Base-by-base conservation (phyloP, 2,329 filamentous ascomycete species). In the Penicillium griseofulvum region DNA sequence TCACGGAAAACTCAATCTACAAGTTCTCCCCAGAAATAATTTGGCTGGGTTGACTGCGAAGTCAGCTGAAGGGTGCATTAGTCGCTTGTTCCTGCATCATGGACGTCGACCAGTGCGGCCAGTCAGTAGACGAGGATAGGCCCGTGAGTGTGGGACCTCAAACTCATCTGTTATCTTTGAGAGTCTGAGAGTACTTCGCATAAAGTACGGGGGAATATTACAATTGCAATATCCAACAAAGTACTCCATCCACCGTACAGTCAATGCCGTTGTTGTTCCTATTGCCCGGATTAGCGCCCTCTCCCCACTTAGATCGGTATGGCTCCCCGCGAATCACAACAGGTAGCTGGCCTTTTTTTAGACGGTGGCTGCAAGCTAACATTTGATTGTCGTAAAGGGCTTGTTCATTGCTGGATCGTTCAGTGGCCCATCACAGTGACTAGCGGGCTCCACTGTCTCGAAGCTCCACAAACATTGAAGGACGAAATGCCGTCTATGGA, bases 81-180 rank as follows among this genome's bases (percentile, higher is more conserved):
- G 59, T 54, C 55, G 57, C 53, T 58, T 53, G 69, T 71, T 69
- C 68, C 68, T 71, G 69, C 68, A 70, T 65, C 58, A 55, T 42
- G 46, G 38, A 31, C 31, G 33, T 56, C 39, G 49, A 36, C 63
- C 60, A 64, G 49, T 59, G 50, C 34, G 50, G 26, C 63, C 60
- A 64, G 51, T 61, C 55, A 43, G 33, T 50, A 46, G 34, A 34
- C 43, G 17, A 55, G 28, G 19, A 57, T 44, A 19, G 28, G 16
- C 43, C 52, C 59, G 63, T 61, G 62, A 57, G 34, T 29, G 19
- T n/a, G 26, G 36, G 45, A 57, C 55, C 42, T 56, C 53, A 17
- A 24, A 26, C 17, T 29, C 24, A n/a, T 12, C n/a, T 49, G 24
- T 53, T 34, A 41, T 28, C 6, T 11, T 7, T 22, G 34, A 24